These are phyloP conservation scores for Stentor roeselii DNA, from an alignment of 73 alveolate species.

Conservation along the genomic window DNA sequence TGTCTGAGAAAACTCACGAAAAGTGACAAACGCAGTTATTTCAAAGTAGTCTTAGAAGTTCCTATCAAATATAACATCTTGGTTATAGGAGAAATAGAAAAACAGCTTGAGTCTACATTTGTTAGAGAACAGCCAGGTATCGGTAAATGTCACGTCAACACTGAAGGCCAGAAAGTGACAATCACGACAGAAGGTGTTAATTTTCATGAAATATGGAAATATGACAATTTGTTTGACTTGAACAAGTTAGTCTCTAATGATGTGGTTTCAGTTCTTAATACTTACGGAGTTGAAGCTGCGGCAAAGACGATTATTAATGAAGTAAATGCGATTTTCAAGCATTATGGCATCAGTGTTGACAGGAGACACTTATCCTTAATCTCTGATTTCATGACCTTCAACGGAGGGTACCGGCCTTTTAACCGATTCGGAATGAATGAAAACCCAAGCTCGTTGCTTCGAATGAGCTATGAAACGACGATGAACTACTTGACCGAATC, in stretches of 20 bases:
- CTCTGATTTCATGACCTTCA: constrained; percentile 95
- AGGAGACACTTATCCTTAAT: constrained; percentile 94
- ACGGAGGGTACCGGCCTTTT: constrained; percentile 92
- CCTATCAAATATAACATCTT: neutral
- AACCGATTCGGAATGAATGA: constrained; percentile 82
- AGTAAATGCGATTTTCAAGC: constrained; percentile 87
- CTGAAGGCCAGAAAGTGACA: constrained; percentile 57
- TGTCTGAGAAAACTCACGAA: neutral
- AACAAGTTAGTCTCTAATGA: constrained; percentile 91
- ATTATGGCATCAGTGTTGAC: constrained; percentile 94
- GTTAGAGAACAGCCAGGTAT: constrained; percentile 47
- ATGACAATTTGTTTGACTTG: constrained; percentile 75
- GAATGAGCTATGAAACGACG: constrained; percentile 71
- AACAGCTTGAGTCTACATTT: constrained; percentile 36
- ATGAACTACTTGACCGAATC: constrained; percentile 38
- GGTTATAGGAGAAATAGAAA: constrained; percentile 32
- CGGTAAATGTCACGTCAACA: constrained; percentile 47
- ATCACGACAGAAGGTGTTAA: constrained; percentile 93
- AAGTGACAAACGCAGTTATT: neutral
- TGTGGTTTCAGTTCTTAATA: constrained; percentile 76
- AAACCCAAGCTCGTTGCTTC: constrained; percentile 59
- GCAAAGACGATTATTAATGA: constrained; percentile 90
- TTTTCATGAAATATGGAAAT: constrained; percentile 76
- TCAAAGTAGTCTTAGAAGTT: neutral
- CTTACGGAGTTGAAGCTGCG: constrained; percentile 98